Base-by-base conservation (phyloP, 148 eudicot species). In the Silene uniflora region DNA sequence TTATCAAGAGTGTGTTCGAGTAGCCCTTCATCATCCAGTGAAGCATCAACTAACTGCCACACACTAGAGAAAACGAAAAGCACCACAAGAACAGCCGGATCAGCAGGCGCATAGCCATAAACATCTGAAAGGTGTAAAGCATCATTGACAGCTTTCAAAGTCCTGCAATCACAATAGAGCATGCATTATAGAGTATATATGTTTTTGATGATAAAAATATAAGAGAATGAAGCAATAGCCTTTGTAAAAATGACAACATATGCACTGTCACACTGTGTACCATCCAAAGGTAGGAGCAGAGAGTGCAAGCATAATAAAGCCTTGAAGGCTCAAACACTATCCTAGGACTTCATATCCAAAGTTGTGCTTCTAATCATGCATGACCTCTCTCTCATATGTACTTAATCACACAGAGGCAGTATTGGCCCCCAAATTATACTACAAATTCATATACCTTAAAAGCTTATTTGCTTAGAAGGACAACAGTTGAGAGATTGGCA, bases 41-140 rank as follows among this genome's bases (percentile, higher is more conserved):
- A 85, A 70, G 98, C 93, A 86, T 94, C 97, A 86, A 91, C 81
- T 68, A 94, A 80, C 79, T 90, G 85, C 96, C 97, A 94, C 56
- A 89, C 84, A 81, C 80, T 83, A 55, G 93, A 86, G 71, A 94
- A 88, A 62, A 91, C 64, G 80, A 89, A 90, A 69, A 84, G 86
- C 69, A 89, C 97, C 56, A 91, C 73, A 78, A 90, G 84, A 82
- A 86, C 71, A 83, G 93, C 97, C 66, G 91, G 88, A 70, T 88
- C 93, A 78, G 84, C 80, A 73, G 86, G 73, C 64, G 80, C 86
- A 85, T 90, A 58, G 22, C 87, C 91, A 83, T 84, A 89, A 24
- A 77, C 75, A 81, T 90, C 88, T 47, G 90, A 79, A 82, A 91
- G 88, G 74, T 89, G 90, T 79, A 94, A 86, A 61, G 82, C 85